Evolutionary conservation across 108 stramenopile species (phyloP).

Genomic region (Cyclotella choctawhatcheeana): DNA sequence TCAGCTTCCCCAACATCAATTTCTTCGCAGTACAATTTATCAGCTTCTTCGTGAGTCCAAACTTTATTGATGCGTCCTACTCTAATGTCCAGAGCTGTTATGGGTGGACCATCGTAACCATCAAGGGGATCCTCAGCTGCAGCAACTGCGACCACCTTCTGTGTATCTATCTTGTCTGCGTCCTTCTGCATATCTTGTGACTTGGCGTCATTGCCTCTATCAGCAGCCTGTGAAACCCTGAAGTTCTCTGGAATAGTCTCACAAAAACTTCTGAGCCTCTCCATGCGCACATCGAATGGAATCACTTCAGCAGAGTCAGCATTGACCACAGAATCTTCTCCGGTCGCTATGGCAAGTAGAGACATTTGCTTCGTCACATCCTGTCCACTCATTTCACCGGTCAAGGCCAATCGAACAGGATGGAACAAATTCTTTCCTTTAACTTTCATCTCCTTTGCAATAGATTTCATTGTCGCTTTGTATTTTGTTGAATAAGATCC

Average conservation of each 20-base stretch:
- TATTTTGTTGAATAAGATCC: slow-evolving; percentile 63
- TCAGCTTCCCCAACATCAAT: slow-evolving; percentile 97
- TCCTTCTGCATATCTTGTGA: slow-evolving; percentile 19
- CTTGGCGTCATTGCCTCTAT: slow-evolving; percentile 16
- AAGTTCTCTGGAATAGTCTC: slow-evolving; percentile 85
- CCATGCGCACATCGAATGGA: slow-evolving; percentile 62
- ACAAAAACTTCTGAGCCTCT: slow-evolving; percentile 68
- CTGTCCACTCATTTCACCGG: slow-evolving; percentile 96
- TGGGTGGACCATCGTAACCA: slow-evolving; percentile 85
- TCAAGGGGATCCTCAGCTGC: slow-evolving; percentile 67
- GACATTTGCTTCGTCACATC: slow-evolving; percentile 95
- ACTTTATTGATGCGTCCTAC: slow-evolving; percentile 91
- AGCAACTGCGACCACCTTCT: slow-evolving; percentile 16
- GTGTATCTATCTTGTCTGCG: slow-evolving; percentile 6
- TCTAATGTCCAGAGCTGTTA: slow-evolving; percentile 89
- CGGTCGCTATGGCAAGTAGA: slow-evolving; percentile 71
- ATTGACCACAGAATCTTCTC: slow-evolving; percentile 67
- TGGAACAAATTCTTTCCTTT: slow-evolving; percentile 95
- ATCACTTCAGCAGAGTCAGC: slow-evolving; percentile 65
- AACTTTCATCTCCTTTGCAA: slow-evolving; percentile 84
- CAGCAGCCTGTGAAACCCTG: slow-evolving; percentile 45
- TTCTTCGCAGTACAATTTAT: slow-evolving; percentile 98
- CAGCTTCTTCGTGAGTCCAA: slow-evolving; percentile 95
- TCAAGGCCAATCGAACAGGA: slow-evolving; percentile 92
- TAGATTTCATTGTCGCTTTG: slow-evolving; percentile 83